phyloP scores from a whole-genome alignment of 2,329 filamentous ascomycete genomes.

The Ustulina deusta region DNA sequence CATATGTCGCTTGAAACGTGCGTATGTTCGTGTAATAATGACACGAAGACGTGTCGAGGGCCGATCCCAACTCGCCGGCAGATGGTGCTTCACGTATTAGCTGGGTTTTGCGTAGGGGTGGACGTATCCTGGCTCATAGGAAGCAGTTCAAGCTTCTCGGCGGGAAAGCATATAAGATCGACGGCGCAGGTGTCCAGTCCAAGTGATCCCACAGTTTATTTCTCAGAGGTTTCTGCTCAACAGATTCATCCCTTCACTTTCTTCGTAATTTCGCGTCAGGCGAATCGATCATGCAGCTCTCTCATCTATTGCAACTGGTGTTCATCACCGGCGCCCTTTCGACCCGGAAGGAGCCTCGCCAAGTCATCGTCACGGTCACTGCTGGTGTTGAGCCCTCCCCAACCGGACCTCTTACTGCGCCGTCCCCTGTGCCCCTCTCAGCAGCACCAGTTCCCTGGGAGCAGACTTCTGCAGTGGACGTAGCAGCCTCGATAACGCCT shows the following conservation, averaged over 20 bases:
- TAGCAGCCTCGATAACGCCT: slow-evolving; percentile 5
- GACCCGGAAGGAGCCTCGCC: slow-evolving; percentile 32
- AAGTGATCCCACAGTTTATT: neutral
- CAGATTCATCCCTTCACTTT: neutral
- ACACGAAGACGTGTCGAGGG: slow-evolving; percentile 37
- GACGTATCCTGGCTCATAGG: neutral
- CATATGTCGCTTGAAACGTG: slow-evolving; percentile 37
- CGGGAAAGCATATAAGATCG: neutral
- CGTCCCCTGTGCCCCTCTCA: slow-evolving; percentile 29
- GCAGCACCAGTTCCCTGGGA: slow-evolving; percentile 35
- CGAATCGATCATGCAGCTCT: slow-evolving; percentile 38
- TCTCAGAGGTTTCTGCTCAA: neutral
- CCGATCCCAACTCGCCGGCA: slow-evolving; percentile 7
- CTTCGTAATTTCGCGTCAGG: neutral
- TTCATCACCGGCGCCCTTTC: slow-evolving; percentile 38
- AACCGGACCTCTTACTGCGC: slow-evolving; percentile 1
- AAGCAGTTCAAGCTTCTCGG: neutral
- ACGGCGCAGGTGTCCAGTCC: neutral
- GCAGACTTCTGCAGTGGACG: neutral
- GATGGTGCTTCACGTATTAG: neutral
- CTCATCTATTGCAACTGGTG: slow-evolving; percentile 31
- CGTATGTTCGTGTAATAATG: slow-evolving; percentile 37
- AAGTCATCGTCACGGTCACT: slow-evolving; percentile 37
- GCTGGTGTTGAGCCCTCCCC: slow-evolving; percentile 11
- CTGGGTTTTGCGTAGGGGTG: neutral